Percentiles rank a stretch among this genome's conserved stretches.
These are phyloP conservation scores for Nymphaea thermarum DNA, from an alignment of 164 flowering plant species.

Conservation along the genomic window DNA sequence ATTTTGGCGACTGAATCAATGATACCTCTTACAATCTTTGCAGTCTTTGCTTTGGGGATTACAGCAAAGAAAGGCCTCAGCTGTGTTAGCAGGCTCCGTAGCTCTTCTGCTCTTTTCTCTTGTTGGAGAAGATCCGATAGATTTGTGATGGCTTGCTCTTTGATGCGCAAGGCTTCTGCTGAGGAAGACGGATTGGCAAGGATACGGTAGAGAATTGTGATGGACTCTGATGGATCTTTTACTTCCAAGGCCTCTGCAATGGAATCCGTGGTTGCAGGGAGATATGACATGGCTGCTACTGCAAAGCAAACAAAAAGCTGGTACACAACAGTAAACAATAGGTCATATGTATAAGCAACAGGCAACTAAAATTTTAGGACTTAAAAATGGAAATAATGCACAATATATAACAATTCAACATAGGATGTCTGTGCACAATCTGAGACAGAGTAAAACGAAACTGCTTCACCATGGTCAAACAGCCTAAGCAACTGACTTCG, in stretches of 20 bases:
- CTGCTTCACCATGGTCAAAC: no score
- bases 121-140: slow-evolving; percentile 54
- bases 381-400: no score
- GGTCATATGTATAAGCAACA: no score
- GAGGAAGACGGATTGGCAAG: slow-evolving; percentile 51
- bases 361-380: no score
- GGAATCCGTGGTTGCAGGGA: slow-evolving; percentile 56
- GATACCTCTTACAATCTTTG: slow-evolving; percentile 53
- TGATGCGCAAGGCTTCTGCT: slow-evolving; percentile 42
- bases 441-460: no score
- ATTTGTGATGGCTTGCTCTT: slow-evolving; percentile 54
- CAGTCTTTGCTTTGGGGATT: slow-evolving; percentile 64
- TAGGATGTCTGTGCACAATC: no score
- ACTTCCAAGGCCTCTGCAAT: slow-evolving; percentile 51
- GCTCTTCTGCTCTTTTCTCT: slow-evolving; percentile 53
- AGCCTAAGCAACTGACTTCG: no score
- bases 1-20: slow-evolving; percentile 59
- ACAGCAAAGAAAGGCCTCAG: slow-evolving; percentile 55
- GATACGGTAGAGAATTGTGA: slow-evolving; percentile 35
- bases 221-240: slow-evolving; percentile 33
- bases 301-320: no score
- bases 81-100: slow-evolving; percentile 47
- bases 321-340: no score
- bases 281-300: slow-evolving; percentile 13
- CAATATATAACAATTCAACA: no score